These are phyloP conservation scores for Scedosporium boydii DNA, from an alignment of 2,329 filamentous ascomycete genomes.

Conservation along the genomic window DNA sequence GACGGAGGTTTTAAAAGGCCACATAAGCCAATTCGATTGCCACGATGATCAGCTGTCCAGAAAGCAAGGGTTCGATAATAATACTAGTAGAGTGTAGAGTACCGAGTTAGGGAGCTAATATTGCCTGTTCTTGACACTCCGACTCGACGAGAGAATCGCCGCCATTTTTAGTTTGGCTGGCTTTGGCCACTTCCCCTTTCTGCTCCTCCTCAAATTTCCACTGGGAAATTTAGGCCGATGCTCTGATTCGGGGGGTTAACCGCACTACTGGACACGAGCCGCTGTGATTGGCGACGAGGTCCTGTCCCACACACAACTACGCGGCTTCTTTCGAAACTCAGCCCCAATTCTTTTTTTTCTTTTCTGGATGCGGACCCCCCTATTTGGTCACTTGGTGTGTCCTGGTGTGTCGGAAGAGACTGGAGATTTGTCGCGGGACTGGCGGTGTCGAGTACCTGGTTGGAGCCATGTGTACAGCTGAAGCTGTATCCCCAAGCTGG, in stretches of 20 bases:
- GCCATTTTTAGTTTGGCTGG: neutral
- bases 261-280: slow-evolving; percentile 1
- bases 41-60: neutral
- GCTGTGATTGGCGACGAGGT: slow-evolving; percentile 1
- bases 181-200: neutral
- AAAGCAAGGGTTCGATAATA: neutral
- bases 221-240: neutral
- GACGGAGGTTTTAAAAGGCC: neutral
- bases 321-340: neutral
- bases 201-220: neutral
- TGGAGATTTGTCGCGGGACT: neutral
- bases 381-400: neutral
- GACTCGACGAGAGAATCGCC: slow-evolving; percentile 1
- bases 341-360: neutral
- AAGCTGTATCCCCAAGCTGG: neutral
- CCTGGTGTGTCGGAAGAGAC: too few species aligned
- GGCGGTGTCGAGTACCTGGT: neutral
- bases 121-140: neutral
- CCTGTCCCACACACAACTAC: neutral
- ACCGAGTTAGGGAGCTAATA: neutral
- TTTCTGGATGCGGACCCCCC: neutral
- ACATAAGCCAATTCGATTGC: slow-evolving; percentile 1
- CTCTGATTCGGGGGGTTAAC: neutral
- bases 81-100: neutral
- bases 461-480: neutral